Percentiles rank a stretch among this genome's conserved stretches.
These are phyloP conservation scores for Breviolum minutum DNA, from an alignment of 73 alveolate species.

Conservation along the genomic window DNA sequence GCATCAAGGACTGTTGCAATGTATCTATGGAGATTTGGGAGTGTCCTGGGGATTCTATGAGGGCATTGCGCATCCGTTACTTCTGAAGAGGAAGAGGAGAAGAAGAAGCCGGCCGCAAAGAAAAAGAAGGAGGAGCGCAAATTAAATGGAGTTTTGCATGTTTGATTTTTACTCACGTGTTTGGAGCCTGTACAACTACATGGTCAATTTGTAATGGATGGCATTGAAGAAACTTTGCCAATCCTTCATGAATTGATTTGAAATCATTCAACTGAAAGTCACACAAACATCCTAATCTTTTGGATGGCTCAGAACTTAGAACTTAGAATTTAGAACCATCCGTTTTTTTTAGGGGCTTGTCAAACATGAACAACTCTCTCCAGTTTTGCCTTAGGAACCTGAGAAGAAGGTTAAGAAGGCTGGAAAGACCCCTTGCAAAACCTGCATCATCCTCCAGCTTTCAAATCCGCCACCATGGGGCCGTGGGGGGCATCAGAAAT, in stretches of 20 bases:
- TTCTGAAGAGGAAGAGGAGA: slow-evolving; percentile 11
- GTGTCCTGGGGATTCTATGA: too few species aligned
- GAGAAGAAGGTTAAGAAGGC: slow-evolving; percentile 67
- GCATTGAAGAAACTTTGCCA: too few species aligned
- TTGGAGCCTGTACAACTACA: too few species aligned
- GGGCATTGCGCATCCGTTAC: neutral
- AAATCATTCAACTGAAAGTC: too few species aligned
- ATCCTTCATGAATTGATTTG: too few species aligned
- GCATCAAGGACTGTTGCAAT: too few species aligned
- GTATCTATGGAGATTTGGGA: too few species aligned
- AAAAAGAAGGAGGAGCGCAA: slow-evolving; percentile 54
- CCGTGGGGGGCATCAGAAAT: too few species aligned
- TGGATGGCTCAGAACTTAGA: too few species aligned
- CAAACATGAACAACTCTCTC: neutral
- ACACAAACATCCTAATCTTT: too few species aligned
- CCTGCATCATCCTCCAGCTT: neutral
- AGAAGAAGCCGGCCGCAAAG: slow-evolving; percentile 67
- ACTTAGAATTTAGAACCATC: neutral
- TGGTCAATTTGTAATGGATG: too few species aligned
- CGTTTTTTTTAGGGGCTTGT: neutral
- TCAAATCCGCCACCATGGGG: too few species aligned
- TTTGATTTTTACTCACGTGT: neutral
- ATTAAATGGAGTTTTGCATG: neutral
- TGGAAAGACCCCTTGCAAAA: neutral
- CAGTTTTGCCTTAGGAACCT: neutral